Conservation (phyloP, 306 rosid species). For the Acacia melanoxylon region DNA sequence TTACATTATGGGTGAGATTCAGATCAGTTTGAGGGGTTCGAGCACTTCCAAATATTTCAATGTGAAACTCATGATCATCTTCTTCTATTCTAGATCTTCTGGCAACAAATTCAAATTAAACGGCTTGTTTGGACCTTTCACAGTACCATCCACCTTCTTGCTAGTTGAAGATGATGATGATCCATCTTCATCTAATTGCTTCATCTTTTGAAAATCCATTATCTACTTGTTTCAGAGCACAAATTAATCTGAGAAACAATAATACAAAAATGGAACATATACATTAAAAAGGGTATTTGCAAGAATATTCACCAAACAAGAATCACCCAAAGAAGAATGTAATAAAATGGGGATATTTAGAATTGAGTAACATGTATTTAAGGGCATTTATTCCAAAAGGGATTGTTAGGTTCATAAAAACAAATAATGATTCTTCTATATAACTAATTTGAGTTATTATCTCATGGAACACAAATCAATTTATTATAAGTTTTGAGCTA, state of each 20-base stretch:
- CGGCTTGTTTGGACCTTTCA: background rate
- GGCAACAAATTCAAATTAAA: conserved; percentile 29
- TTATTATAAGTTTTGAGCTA: background rate
- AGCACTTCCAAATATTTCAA: background rate
- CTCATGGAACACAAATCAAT: background rate
- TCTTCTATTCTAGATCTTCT: background rate
- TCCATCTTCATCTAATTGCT: background rate
- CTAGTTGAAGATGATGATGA: background rate
- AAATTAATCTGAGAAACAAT: background rate
- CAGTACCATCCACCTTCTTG: background rate
- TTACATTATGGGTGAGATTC: conserved; percentile 4
- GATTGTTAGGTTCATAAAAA: background rate
- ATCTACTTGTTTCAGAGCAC: background rate
- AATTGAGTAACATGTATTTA: background rate
- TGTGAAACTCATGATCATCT: background rate
- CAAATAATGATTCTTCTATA: background rate
- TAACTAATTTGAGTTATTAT: background rate
- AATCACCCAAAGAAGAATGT: background rate
- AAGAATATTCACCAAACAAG: background rate
- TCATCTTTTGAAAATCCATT: conserved; percentile 5
- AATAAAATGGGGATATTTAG: background rate
- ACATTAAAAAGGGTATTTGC: background rate
- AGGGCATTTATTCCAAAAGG: background rate
- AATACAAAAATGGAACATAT: background rate
- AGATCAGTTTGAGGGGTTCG: background rate